These are phyloP conservation scores for Physaria fendleri DNA, from an alignment of 345 rosid species.

Conservation along the genomic window DNA sequence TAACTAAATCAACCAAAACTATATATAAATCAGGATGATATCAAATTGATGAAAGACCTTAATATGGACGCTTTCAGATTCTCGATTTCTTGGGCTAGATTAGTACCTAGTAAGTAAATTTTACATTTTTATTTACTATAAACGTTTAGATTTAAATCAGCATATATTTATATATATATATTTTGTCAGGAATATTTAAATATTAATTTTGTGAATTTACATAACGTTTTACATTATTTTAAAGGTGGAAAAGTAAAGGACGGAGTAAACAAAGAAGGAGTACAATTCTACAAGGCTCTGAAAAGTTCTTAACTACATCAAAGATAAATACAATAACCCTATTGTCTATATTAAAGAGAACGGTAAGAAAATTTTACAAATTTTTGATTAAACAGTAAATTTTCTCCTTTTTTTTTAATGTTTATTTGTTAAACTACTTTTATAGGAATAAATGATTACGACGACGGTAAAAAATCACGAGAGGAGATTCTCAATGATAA, in stretches of 20 bases:
- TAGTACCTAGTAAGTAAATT: slow-evolving; percentile 32
- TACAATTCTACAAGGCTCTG: slow-evolving; percentile 35
- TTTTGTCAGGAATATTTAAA: background rate
- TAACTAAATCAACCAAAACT: background rate
- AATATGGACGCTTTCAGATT: slow-evolving; percentile 44
- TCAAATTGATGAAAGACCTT: slow-evolving; percentile 41
- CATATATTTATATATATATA: too few relatives aligned
- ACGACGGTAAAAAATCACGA: slow-evolving; percentile 14
- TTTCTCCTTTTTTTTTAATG: background rate
- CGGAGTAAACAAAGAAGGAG: slow-evolving; percentile 39
- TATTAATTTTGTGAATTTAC: background rate
- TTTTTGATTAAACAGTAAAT: background rate
- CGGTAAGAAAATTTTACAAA: slow-evolving; percentile 15
- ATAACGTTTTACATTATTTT: background rate
- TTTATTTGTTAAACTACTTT: background rate
- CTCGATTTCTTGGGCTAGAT: slow-evolving; percentile 49
- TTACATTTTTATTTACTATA: background rate
- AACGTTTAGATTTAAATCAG: too few relatives aligned
- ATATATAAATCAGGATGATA: slow-evolving; percentile 39
- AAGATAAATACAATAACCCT: slow-evolving; percentile 39
- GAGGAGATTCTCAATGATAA: slow-evolving; percentile 21
- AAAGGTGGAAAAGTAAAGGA: slow-evolving; percentile 26
- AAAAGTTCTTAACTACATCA: slow-evolving; percentile 23
- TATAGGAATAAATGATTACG: slow-evolving; percentile 3
- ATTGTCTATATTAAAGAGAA: slow-evolving; percentile 43